phyloP scores from a whole-genome alignment of 2,329 filamentous ascomycete species.

The Rhinocladiella similis region DNA sequence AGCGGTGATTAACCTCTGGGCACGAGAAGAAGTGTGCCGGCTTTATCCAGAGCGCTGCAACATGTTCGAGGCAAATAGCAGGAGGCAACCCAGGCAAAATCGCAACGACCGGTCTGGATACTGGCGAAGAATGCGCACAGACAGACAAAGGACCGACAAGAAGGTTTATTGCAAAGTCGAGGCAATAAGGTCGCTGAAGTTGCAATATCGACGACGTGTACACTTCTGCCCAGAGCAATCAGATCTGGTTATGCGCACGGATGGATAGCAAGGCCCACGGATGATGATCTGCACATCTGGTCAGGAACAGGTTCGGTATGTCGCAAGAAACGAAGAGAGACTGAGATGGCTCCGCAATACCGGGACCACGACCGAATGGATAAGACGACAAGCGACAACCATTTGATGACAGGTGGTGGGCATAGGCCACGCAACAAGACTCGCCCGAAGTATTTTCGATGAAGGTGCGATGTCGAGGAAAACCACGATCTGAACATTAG shows the following conservation, averaged over 20 bases:
- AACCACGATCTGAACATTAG: constrained; percentile 13
- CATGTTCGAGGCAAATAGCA: neutral
- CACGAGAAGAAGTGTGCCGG: no score
- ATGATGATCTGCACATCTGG: constrained; percentile 9
- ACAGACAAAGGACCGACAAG: neutral
- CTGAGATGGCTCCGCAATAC: neutral
- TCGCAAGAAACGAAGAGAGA: neutral
- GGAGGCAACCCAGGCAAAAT: neutral
- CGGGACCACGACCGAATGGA: neutral
- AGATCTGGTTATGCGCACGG: neutral
- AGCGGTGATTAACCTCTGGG: no score
- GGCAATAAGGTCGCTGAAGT: neutral
- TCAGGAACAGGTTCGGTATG: constrained; percentile 1
- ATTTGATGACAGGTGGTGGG: neutral
- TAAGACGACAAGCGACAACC: neutral
- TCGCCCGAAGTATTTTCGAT: constrained; percentile 1
- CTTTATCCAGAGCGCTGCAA: neutral
- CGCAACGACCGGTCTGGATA: neutral
- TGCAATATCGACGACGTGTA: constrained; percentile 24
- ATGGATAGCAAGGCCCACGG: neutral
- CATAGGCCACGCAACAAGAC: neutral
- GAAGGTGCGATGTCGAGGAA: constrained; percentile 11
- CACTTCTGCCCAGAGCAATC: constrained; percentile 15
- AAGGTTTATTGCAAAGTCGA: constrained; percentile 1
- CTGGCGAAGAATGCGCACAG: neutral